These are phyloP conservation scores for Ammopiptanthus mongolicus DNA, from an alignment of 306 rosid genomes.

Conservation along the genomic window DNA sequence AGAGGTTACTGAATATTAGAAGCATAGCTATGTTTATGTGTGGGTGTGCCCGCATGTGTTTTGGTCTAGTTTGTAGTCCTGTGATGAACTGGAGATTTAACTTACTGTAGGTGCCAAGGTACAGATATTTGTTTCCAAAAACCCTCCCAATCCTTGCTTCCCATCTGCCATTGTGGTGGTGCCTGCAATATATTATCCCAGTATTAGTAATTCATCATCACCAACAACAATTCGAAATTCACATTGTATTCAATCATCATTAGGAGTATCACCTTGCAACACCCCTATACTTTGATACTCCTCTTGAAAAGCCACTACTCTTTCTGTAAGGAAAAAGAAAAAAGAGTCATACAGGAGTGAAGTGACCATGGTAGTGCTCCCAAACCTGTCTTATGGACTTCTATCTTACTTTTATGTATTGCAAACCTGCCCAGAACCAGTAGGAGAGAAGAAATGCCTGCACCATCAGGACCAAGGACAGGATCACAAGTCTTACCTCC, in stretches of 20 bases:
- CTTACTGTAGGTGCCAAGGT: constrained; percentile 77
- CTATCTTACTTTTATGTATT: not conserved
- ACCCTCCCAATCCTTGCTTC: constrained; percentile 86
- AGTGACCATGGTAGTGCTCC: not conserved
- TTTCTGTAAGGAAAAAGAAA: constrained; percentile 37
- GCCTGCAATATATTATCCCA: constrained; percentile 36
- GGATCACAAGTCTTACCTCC: constrained; percentile 47
- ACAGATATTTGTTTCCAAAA: constrained; percentile 83
- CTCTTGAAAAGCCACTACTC: constrained; percentile 87
- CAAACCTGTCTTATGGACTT: not conserved
- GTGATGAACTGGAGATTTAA: not conserved
- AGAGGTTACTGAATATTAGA: not conserved
- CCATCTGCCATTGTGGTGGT: constrained; percentile 88
- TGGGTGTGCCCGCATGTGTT: not conserved
- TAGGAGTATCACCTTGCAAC: constrained; percentile 59
- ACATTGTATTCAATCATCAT: not conserved
- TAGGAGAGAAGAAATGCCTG: no score
- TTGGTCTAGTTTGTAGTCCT: not conserved
- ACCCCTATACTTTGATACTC: constrained; percentile 79
- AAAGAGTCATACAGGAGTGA: not conserved
- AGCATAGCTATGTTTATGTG: not conserved
- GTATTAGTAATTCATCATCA: not conserved
- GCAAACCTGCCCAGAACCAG: no score
- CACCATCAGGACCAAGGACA: not conserved
- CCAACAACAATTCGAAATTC: not conserved